Conservation (phyloP, 176 grass and related monocot species). For the Juncus effusus region DNA sequence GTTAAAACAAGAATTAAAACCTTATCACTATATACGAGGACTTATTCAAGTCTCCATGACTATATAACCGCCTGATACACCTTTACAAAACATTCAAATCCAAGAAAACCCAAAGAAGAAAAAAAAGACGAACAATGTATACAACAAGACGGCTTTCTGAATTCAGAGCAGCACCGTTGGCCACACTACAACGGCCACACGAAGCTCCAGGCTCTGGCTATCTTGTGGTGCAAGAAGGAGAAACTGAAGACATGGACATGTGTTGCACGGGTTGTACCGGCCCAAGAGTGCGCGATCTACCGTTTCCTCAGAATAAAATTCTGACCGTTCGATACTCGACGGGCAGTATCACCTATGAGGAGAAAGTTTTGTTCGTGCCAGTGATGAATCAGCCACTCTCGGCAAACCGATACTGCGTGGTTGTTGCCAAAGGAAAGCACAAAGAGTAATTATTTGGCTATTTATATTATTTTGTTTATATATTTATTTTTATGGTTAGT, state of each 20-base stretch:
- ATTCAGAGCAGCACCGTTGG: slow-evolving; percentile 6
- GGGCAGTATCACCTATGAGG: neutral
- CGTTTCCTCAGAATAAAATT: slow-evolving; percentile 44
- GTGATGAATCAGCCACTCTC: slow-evolving; percentile 25
- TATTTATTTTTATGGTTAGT: too few species aligned
- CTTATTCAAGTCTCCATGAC: too few species aligned
- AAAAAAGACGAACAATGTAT: slow-evolving; percentile 28
- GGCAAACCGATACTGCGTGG: slow-evolving; percentile 29
- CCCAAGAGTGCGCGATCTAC: slow-evolving; percentile 25
- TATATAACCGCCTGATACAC: too few species aligned
- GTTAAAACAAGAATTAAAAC: too few species aligned
- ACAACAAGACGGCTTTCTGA: slow-evolving; percentile 31
- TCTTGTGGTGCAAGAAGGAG: slow-evolving; percentile 30
- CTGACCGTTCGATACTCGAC: slow-evolving; percentile 12
- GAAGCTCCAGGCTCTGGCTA: slow-evolving; percentile 28
- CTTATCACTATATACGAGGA: too few species aligned
- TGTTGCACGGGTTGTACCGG: slow-evolving; percentile 27
- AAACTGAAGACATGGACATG: neutral
- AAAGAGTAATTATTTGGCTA: slow-evolving; percentile 6
- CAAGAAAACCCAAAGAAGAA: too few species aligned
- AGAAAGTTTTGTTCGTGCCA: slow-evolving; percentile 25
- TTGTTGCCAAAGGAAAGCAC: slow-evolving; percentile 13
- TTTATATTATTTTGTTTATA: too few species aligned
- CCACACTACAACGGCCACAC: neutral
- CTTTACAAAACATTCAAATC: too few species aligned